Conservation (phyloP, 805 yeast species). For the Blastobotrys mokoenaii region DNA sequence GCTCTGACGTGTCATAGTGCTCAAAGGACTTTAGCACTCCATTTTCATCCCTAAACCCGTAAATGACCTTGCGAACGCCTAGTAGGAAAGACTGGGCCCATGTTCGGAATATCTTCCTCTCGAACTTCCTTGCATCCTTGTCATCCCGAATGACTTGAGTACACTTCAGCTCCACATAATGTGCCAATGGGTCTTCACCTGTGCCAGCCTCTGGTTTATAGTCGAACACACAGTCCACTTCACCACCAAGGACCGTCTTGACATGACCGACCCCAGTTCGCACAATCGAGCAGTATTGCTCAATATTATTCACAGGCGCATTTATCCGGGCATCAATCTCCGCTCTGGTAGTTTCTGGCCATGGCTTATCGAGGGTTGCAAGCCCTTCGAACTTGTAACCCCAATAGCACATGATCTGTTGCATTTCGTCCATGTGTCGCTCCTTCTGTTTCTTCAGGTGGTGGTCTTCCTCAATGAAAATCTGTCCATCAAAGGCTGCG, state of each 20-base stretch:
- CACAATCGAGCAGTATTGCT: conserved; percentile 75
- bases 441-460: conserved; percentile 20
- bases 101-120: conserved; percentile 62
- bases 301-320: conserved; percentile 55
- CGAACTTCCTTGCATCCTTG: conserved; percentile 56
- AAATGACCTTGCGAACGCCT: conserved; percentile 72
- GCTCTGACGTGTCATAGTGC: conserved; percentile 64
- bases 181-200: conserved; percentile 38
- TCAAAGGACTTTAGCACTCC: conserved; percentile 62
- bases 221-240: conserved; percentile 86
- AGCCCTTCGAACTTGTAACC: conserved; percentile 81
- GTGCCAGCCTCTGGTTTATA: conserved; percentile 45
- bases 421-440: conserved; percentile 15
- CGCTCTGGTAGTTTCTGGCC: conserved; percentile 58
- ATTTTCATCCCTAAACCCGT: conserved; percentile 79
- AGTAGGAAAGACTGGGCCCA: conserved; percentile 93
- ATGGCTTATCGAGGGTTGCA: conserved; percentile 67
- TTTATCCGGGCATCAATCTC: conserved; percentile 60
- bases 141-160: conserved; percentile 46
- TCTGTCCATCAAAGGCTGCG: conserved; percentile 51
- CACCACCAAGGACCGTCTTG: conserved; percentile 70
- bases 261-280: conserved; percentile 74
- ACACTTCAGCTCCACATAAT: conserved; percentile 83
- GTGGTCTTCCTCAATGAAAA: conserved; percentile 35
- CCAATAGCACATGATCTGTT: conserved; percentile 26